These are phyloP conservation scores for Lepiota subincarnata DNA, from an alignment of 768 basidiomycete genomes.

Conservation along the genomic window DNA sequence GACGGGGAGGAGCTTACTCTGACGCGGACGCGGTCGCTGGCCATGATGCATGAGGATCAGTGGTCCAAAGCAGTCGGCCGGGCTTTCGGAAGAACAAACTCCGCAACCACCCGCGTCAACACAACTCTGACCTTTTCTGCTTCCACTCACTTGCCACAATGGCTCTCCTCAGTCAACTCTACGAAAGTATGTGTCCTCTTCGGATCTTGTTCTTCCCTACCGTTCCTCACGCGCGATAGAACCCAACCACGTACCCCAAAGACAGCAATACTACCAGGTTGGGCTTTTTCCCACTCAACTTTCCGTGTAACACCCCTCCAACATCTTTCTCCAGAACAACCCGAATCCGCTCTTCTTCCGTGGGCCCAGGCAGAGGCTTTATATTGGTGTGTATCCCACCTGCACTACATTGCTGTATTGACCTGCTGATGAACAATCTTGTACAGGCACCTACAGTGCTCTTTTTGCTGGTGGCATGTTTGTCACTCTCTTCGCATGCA, in stretches of 20 bases:
- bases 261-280: slow-evolving; percentile 70
- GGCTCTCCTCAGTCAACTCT: slow-evolving; percentile 51
- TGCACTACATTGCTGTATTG: neutral
- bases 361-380: slow-evolving; percentile 57
- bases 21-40: slow-evolving; percentile 73
- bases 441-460: slow-evolving; percentile 50
- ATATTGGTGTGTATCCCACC: slow-evolving; percentile 49
- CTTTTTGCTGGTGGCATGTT: slow-evolving; percentile 52
- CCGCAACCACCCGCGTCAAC: slow-evolving; percentile 36
- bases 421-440: slow-evolving; percentile 1
- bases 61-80: slow-evolving; percentile 24
- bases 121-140: slow-evolving; percentile 16
- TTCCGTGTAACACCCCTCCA: slow-evolving; percentile 6
- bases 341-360: slow-evolving; percentile 55
- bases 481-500: slow-evolving; percentile 48
- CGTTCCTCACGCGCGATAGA: slow-evolving; percentile 31
- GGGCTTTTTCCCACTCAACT: slow-evolving; percentile 8
- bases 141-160: slow-evolving; percentile 32
- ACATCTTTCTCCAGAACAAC: slow-evolving; percentile 30
- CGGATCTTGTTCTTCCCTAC: slow-evolving; percentile 1
- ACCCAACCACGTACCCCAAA: slow-evolving; percentile 63
- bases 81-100: slow-evolving; percentile 38
- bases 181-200: slow-evolving; percentile 49
- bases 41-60: slow-evolving; percentile 13
- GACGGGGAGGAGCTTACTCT: slow-evolving; percentile 48